phyloP scores from a whole-genome alignment of 2,329 filamentous ascomycete species.

The Ophiostoma quercus region DNA sequence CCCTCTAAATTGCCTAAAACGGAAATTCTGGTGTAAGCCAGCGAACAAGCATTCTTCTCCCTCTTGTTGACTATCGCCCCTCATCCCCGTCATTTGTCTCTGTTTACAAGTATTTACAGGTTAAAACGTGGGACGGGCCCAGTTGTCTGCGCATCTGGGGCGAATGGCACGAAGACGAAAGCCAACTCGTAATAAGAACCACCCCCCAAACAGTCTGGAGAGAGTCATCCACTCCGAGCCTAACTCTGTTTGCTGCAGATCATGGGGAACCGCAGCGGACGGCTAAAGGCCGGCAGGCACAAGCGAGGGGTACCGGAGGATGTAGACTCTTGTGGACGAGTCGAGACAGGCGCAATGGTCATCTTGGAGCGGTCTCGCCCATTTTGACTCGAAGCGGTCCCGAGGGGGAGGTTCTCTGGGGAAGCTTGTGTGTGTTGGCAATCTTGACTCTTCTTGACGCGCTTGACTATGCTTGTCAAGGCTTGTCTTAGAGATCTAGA shows the following conservation, averaged over 20 bases:
- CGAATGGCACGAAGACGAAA: neutral
- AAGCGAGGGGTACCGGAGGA: neutral
- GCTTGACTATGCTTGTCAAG: neutral
- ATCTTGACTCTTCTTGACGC: neutral
- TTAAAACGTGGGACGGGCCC: neutral
- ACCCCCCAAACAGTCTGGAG: neutral
- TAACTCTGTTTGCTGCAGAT: neutral
- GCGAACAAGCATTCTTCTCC: neutral
- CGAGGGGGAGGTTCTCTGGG: neutral
- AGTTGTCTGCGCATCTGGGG: neutral
- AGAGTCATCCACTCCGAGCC: neutral
- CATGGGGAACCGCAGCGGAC: neutral
- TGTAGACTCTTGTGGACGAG: neutral
- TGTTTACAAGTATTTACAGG: neutral
- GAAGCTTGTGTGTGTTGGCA: too few relatives aligned
- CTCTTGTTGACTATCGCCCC: neutral
- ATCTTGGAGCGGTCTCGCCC: neutral
- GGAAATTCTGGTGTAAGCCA: constrained; percentile 9
- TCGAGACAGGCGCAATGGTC: neutral
- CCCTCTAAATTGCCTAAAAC: neutral
- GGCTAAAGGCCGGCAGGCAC: neutral
- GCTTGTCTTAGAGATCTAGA: neutral
- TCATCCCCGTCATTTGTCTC: neutral
- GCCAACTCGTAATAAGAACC: neutral
- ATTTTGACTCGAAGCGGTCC: neutral